A percentile compares a stretch with the other conserved stretches of the same genome.
Evolutionary conservation across 73 alveolate species (phyloP).

Genomic region (Paramecium sexaurelia): DNA sequence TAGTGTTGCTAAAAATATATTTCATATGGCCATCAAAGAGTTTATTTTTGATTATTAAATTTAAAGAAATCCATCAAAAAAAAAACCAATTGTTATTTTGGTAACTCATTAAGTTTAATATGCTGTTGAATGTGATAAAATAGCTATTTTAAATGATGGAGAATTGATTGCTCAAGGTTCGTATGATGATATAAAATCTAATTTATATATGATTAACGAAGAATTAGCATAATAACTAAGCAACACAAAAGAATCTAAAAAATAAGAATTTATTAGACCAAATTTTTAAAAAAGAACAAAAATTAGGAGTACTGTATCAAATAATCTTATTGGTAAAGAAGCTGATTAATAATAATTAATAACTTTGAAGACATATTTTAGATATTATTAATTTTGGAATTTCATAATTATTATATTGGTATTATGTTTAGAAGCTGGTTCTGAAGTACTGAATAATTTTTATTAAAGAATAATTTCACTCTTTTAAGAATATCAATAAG

Average conservation of each 20-base stretch:
- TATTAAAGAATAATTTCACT: not conserved
- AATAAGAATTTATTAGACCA: not conserved
- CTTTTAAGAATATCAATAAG: not conserved
- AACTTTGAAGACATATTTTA: not conserved
- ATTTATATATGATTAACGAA: not conserved
- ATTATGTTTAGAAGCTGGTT: not conserved
- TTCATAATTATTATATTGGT: not conserved
- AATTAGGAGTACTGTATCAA: not conserved
- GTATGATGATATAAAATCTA: constrained; percentile 1
- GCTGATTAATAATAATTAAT: not conserved
- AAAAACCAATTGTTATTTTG: constrained; percentile 67
- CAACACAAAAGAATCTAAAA: not conserved
- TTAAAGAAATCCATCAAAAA: not conserved
- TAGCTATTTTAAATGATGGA: constrained; percentile 66
- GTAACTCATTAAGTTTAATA: constrained; percentile 79
- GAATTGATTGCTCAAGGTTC: constrained; percentile 54
- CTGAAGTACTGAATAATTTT: not conserved
- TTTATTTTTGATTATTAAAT: constrained; percentile 58
- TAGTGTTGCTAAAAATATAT: constrained; percentile 69
- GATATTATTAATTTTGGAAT: constrained; percentile 3
- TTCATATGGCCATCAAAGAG: constrained; percentile 50
- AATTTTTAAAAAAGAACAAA: not conserved
- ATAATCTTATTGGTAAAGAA: constrained; percentile 6
- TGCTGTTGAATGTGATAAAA: constrained; percentile 64
- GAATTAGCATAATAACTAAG: constrained; percentile 11